Conservation (phyloP, 1,284 basidiomycete species). For the Vanrija sp. region DNA sequence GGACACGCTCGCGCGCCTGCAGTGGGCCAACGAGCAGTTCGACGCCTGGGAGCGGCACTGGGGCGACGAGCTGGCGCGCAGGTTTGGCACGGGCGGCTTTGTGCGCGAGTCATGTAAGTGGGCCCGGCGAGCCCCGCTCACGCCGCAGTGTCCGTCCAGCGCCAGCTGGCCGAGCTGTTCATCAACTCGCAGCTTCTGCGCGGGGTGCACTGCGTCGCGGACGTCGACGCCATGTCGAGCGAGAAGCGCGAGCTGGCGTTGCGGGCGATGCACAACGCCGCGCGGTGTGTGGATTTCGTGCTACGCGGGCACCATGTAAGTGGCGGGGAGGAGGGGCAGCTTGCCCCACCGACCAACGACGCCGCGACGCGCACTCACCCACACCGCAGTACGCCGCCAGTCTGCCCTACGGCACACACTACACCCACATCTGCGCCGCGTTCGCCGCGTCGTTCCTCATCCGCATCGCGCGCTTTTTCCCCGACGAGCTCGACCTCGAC, state of each 20-base stretch:
- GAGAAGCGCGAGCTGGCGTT: slow-evolving; percentile 28
- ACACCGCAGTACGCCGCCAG: slow-evolving; percentile 68
- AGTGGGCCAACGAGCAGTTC: slow-evolving; percentile 28
- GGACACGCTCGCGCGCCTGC: slow-evolving; percentile 23
- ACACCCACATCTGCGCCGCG: slow-evolving; percentile 71
- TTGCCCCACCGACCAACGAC: background rate
- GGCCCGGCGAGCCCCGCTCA: too few relatives aligned
- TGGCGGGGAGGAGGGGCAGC: slow-evolving; percentile 19
- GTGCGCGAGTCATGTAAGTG: slow-evolving; percentile 21
- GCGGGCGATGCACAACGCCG: slow-evolving; percentile 26
- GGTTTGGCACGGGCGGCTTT: slow-evolving; percentile 12
- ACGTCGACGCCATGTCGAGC: slow-evolving; percentile 18
- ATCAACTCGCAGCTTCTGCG: slow-evolving; percentile 30
- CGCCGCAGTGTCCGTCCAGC: slow-evolving; percentile 7
- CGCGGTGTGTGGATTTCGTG: slow-evolving; percentile 21
- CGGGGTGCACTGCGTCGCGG: slow-evolving; percentile 19
- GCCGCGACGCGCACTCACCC: background rate
- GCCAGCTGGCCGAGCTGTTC: slow-evolving; percentile 20
- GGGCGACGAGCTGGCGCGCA: slow-evolving; percentile 17
- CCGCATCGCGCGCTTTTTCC: slow-evolving; percentile 73
- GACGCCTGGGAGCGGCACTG: slow-evolving; percentile 31
- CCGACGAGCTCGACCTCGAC: slow-evolving; percentile 67
- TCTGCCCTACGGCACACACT: slow-evolving; percentile 63
- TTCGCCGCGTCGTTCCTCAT: slow-evolving; percentile 80
- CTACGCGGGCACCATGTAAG: slow-evolving; percentile 13